Evolutionary conservation across 495 filamentous ascomycete genomes (phyloP).

Genomic region (Aspergillus nidulans): DNA sequence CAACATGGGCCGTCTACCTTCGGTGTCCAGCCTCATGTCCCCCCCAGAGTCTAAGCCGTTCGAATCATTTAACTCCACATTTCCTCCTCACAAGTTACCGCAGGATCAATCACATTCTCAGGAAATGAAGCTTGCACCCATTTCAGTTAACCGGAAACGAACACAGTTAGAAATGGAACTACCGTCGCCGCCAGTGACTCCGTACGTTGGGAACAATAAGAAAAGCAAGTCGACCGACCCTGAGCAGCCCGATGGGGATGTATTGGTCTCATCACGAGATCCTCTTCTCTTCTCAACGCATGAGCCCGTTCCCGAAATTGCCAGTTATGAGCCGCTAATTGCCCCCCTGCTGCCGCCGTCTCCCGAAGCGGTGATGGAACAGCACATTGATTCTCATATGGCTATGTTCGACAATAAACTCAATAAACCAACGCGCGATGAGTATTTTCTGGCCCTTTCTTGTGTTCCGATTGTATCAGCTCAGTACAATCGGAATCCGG

Average conservation of each 20-base stretch:
- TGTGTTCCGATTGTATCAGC: conserved; percentile 62
- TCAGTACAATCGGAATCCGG: conserved; percentile 54
- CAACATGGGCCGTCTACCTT: conserved; percentile 49
- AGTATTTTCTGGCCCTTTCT: conserved; percentile 63
- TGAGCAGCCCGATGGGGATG: conserved; percentile 37
- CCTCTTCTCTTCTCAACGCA: conserved; percentile 57
- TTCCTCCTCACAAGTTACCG: conserved; percentile 30
- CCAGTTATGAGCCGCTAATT: conserved; percentile 55
- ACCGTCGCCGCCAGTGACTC: conserved; percentile 71
- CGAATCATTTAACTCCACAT: conserved; percentile 52
- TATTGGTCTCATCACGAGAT: conserved; percentile 42
- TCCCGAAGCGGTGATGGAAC: conserved; percentile 54
- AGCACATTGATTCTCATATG: conserved; percentile 63
- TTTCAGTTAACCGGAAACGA: conserved; percentile 46
- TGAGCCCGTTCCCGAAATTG: conserved; percentile 37
- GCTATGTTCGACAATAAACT: conserved; percentile 49
- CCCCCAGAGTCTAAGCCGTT: conserved; percentile 63
- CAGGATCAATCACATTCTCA: conserved; percentile 28
- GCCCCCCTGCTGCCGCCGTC: conserved; percentile 40
- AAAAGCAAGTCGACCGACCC: conserved; percentile 43
- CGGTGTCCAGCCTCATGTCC: conserved; percentile 65
- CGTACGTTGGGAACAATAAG: conserved; percentile 53
- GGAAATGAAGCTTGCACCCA: conserved; percentile 46
- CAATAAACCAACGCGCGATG: conserved; percentile 62
- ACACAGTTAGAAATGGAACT: conserved; percentile 50